Evolutionary conservation across 2,329 filamentous ascomycete genomes (phyloP).

Genomic region (Dactylellina parvicollis): DNA sequence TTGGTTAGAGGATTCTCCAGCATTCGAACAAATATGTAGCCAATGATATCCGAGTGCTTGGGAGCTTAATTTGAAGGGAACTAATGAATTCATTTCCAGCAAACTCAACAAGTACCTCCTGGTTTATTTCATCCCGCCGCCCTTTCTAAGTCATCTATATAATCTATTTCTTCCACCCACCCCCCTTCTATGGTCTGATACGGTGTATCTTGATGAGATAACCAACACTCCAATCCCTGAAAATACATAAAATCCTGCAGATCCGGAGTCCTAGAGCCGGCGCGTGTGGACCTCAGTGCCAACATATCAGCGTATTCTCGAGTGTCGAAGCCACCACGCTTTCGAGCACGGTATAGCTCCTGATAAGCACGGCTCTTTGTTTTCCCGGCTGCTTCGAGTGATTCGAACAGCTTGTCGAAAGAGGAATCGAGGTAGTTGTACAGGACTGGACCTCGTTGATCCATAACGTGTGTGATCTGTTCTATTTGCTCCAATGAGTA

Average conservation of each 20-base stretch:
- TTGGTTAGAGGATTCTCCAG: too few relatives aligned
- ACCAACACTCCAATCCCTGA: slow-evolving; percentile 19
- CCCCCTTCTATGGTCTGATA: neutral
- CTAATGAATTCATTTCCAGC: too few relatives aligned
- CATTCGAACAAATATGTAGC: too few relatives aligned
- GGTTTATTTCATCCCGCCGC: too few relatives aligned
- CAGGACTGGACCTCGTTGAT: slow-evolving; percentile 3
- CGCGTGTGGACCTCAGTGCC: neutral
- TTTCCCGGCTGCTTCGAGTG: slow-evolving; percentile 1
- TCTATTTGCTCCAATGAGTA: slow-evolving; percentile 1
- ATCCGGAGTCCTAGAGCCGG: slow-evolving; percentile 9
- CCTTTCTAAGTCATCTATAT: too few relatives aligned
- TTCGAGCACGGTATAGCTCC: neutral
- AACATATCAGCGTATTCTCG: slow-evolving; percentile 16
- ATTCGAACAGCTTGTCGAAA: slow-evolving; percentile 4
- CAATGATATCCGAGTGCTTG: too few relatives aligned
- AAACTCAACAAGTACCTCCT: too few relatives aligned
- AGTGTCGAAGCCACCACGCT: slow-evolving; percentile 11
- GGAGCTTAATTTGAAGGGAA: too few relatives aligned
- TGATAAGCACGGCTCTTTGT: neutral
- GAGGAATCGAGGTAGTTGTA: slow-evolving; percentile 17
- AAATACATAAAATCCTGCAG: slow-evolving; percentile 12
- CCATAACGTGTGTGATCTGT: slow-evolving; percentile 20
- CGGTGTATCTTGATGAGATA: slow-evolving; percentile 4
- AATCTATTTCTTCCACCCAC: neutral